Percentiles rank a stretch among this genome's conserved stretches.
Conservation (phyloP, 768 basidiomycete genomes). For the Tubosaeta sp. region DNA sequence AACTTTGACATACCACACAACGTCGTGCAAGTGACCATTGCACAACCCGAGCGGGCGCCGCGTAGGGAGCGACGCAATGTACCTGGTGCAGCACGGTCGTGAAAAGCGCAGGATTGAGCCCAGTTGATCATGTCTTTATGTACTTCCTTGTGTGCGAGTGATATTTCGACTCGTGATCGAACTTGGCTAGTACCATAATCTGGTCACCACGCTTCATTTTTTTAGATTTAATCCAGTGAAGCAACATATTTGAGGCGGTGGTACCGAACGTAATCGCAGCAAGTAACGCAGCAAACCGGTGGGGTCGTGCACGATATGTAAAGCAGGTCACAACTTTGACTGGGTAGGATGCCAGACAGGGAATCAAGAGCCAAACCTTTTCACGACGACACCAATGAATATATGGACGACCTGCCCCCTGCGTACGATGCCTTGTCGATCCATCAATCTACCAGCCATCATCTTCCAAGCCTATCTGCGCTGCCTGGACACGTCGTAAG, state of each 20-base stretch:
- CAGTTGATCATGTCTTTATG: neutral
- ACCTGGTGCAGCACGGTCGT: constrained; percentile 69
- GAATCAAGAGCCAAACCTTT: neutral
- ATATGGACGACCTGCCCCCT: constrained; percentile 7
- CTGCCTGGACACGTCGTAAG: neutral
- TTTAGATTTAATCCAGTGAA: too few species aligned
- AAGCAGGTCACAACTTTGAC: neutral
- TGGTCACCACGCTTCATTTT: too few species aligned
- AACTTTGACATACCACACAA: constrained; percentile 91
- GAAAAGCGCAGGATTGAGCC: neutral
- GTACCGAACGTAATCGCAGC: too few species aligned
- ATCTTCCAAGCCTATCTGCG: neutral
- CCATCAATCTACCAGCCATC: neutral
- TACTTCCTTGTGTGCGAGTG: too few species aligned
- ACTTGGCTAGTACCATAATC: too few species aligned
- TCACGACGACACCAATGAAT: neutral
- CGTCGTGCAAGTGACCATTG: constrained; percentile 61
- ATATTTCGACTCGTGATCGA: too few species aligned
- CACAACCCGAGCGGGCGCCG: constrained; percentile 63
- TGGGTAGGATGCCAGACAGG: constrained; percentile 2
- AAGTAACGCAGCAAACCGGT: too few species aligned
- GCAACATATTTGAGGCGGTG: too few species aligned
- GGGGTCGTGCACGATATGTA: too few species aligned
- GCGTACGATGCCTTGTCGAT: constrained; percentile 11
- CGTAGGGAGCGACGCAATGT: constrained; percentile 76